These are phyloP conservation scores for Podosphaera xanthii DNA, from an alignment of 2,329 filamentous ascomycete species.

Conservation along the genomic window DNA sequence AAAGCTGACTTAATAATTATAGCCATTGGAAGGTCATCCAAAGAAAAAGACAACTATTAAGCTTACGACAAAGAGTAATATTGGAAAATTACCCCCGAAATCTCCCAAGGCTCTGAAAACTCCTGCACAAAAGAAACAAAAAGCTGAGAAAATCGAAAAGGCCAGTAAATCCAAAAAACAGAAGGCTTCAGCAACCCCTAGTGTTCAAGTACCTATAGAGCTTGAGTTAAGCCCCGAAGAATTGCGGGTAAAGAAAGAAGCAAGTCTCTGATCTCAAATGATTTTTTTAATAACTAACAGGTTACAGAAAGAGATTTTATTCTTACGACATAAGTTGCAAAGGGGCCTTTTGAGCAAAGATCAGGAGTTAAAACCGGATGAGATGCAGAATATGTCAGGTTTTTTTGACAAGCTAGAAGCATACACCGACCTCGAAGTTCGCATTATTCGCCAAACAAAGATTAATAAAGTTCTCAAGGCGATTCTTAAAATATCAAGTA, in stretches of 20 bases:
- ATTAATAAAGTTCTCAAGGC: slow-evolving; percentile 97
- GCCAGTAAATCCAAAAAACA: slow-evolving; percentile 26
- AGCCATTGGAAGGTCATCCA: not conserved
- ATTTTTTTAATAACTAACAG: not conserved
- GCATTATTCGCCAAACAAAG: slow-evolving; percentile 77
- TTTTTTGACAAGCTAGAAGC: slow-evolving; percentile 63
- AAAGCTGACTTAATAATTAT: not conserved
- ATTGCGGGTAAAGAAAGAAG: slow-evolving; percentile 34
- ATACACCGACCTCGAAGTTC: slow-evolving; percentile 60
- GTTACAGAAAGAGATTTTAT: slow-evolving; percentile 53
- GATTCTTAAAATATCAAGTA: slow-evolving; percentile 59
- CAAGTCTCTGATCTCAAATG: slow-evolving; percentile 14
- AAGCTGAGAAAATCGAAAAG: slow-evolving; percentile 26
- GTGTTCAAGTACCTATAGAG: slow-evolving; percentile 27
- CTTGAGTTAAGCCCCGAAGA: slow-evolving; percentile 34
- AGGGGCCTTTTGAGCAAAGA: slow-evolving; percentile 79
- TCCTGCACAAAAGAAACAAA: slow-evolving; percentile 18
- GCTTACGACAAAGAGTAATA: slow-evolving; percentile 47
- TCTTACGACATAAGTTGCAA: slow-evolving; percentile 82
- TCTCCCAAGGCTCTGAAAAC: slow-evolving; percentile 13
- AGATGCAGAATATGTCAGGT: slow-evolving; percentile 58
- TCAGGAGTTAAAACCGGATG: slow-evolving; percentile 62
- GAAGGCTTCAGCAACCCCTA: slow-evolving; percentile 19
- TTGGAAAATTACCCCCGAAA: slow-evolving; percentile 15
- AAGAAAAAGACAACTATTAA: slow-evolving; percentile 27